phyloP scores from a whole-genome alignment of 2,329 filamentous ascomycete species.

The Colletotrichum sp. region DNA sequence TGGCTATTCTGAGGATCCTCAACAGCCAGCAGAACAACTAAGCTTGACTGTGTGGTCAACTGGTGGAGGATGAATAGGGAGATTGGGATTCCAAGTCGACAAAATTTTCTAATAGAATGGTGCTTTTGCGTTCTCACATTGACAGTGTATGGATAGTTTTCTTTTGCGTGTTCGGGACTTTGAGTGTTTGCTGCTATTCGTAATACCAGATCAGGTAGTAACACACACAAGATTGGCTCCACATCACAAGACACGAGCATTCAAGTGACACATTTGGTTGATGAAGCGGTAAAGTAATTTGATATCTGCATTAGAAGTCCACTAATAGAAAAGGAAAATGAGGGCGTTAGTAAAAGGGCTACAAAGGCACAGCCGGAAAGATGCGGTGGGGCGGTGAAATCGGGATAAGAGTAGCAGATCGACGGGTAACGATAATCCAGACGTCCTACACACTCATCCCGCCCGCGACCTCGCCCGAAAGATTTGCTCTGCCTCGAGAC shows the following conservation, averaged over 20 bases:
- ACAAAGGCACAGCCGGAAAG: slow-evolving; percentile 22
- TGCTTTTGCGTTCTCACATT: neutral
- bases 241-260: neutral
- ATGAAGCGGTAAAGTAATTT: slow-evolving; percentile 44
- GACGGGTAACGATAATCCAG: slow-evolving; percentile 1
- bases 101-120: neutral
- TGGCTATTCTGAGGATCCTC: slow-evolving; percentile 92
- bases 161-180: neutral
- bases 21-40: slow-evolving; percentile 97
- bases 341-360: slow-evolving; percentile 28
- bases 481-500: neutral
- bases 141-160: neutral
- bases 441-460: neutral
- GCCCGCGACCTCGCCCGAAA: neutral
- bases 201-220: neutral
- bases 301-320: slow-evolving; percentile 69
- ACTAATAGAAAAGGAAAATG: slow-evolving; percentile 58
- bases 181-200: neutral
- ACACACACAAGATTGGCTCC: neutral
- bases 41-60: neutral
- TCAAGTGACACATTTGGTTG: neutral
- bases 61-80: neutral
- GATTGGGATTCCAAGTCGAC: neutral
- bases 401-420: slow-evolving; percentile 16
- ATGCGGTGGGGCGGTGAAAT: slow-evolving; percentile 8